Evolutionary conservation across 352 stramenopile species (phyloP).

Genomic region (Pythium phragmiticola): DNA sequence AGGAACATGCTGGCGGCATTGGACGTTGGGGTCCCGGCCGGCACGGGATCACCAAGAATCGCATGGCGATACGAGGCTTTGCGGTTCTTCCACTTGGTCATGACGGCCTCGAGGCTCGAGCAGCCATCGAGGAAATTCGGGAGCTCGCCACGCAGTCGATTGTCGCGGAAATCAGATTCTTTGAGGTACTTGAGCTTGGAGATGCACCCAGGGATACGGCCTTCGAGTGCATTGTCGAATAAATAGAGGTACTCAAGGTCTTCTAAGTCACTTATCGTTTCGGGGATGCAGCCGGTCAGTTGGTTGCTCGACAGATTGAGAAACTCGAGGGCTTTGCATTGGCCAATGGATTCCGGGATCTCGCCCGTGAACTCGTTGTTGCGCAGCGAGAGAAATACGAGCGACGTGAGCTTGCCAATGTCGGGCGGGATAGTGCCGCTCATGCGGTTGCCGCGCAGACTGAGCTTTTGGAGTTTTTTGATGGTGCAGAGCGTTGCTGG

Average conservation of each 20-base stretch:
- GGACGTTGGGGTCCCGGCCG: slow-evolving; percentile 17
- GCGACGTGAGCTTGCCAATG: slow-evolving; percentile 63
- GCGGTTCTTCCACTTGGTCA: slow-evolving; percentile 84
- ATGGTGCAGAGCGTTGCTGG: slow-evolving; percentile 53
- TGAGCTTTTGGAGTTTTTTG: slow-evolving; percentile 67
- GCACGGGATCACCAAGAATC: slow-evolving; percentile 68
- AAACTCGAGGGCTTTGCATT: slow-evolving; percentile 80
- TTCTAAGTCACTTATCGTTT: slow-evolving; percentile 67
- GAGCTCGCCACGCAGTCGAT: slow-evolving; percentile 67
- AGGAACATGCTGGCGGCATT: slow-evolving; percentile 40
- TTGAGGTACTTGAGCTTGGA: slow-evolving; percentile 77
- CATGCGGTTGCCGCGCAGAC: slow-evolving; percentile 77
- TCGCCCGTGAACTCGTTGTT: slow-evolving; percentile 75
- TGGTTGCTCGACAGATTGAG: slow-evolving; percentile 86
- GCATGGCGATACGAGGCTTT: slow-evolving; percentile 77
- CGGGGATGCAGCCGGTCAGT: slow-evolving; percentile 64
- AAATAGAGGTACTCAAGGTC: slow-evolving; percentile 84
- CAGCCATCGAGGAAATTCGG: slow-evolving; percentile 80
- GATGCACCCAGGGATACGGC: slow-evolving; percentile 60
- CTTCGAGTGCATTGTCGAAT: slow-evolving; percentile 83
- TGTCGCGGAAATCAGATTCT: slow-evolving; percentile 79
- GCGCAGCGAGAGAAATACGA: slow-evolving; percentile 83
- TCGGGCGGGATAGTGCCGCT: slow-evolving; percentile 52
- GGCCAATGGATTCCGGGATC: slow-evolving; percentile 68
- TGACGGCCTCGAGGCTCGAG: slow-evolving; percentile 73